Evolutionary conservation across 2,329 filamentous ascomycete genomes (phyloP).

Genomic region (Pezizomycotina sp.): DNA sequence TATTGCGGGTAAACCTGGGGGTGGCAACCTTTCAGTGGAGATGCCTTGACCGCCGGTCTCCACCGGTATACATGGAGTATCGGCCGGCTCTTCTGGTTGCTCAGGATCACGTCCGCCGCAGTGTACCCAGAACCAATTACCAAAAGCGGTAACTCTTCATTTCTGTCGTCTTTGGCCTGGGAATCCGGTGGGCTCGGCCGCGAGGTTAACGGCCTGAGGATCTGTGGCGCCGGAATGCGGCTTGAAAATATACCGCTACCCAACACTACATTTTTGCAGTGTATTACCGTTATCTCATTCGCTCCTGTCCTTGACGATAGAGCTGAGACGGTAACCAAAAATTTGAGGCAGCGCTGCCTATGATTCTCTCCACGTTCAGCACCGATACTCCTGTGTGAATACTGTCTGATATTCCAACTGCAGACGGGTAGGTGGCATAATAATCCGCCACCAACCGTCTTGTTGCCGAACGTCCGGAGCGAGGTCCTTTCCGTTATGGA

Average conservation of each 20-base stretch:
- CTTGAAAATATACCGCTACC: constrained; percentile 44
- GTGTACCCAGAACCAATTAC: constrained; percentile 47
- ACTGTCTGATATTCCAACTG: constrained; percentile 35
- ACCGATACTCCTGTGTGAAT: constrained; percentile 21
- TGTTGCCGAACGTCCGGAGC: constrained; percentile 39
- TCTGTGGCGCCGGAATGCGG: constrained; percentile 36
- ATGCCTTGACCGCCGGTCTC: constrained; percentile 39
- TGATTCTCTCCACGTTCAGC: constrained; percentile 15
- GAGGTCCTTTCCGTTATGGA: constrained; percentile 29
- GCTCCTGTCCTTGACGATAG: neutral
- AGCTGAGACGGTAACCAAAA: constrained; percentile 8
- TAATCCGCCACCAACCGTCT: constrained; percentile 40
- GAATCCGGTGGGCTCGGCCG: constrained; percentile 18
- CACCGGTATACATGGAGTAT: constrained; percentile 46
- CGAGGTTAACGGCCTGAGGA: constrained; percentile 34
- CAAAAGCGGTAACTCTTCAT: constrained; percentile 32
- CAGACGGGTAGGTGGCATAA: constrained; percentile 37
- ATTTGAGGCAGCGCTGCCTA: constrained; percentile 11
- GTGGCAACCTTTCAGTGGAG: constrained; percentile 42
- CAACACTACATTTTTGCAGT: constrained; percentile 41
- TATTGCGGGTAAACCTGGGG: constrained; percentile 47
- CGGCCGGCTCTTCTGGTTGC: constrained; percentile 34
- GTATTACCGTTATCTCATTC: constrained; percentile 36
- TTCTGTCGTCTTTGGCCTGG: constrained; percentile 3
- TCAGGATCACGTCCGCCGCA: constrained; percentile 45